phyloP scores from a whole-genome alignment of 2,329 filamentous ascomycete species.

The Endoconidiophora polonica region DNA sequence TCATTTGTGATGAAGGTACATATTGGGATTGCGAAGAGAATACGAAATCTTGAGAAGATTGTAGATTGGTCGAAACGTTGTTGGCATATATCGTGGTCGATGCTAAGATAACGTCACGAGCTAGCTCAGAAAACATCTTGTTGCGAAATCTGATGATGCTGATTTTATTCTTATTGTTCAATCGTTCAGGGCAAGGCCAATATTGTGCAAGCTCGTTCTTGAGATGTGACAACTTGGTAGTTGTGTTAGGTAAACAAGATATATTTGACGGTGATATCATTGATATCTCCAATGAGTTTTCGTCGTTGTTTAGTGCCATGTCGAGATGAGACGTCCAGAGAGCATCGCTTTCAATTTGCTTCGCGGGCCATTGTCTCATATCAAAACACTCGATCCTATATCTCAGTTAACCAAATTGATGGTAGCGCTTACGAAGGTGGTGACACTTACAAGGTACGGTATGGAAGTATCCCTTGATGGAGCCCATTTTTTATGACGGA shows the following conservation, averaged over 20 bases:
- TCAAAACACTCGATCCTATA: slow-evolving; percentile 4
- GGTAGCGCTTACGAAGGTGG: neutral
- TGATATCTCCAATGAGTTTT: neutral
- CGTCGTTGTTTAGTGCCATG: neutral
- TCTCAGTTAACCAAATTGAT: neutral
- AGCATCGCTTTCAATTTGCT: neutral
- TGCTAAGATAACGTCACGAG: neutral
- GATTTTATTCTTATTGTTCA: neutral
- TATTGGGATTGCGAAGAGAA: neutral
- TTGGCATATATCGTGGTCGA: neutral
- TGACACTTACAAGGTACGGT: slow-evolving; percentile 8
- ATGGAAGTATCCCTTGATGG: slow-evolving; percentile 1
- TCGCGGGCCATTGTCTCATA: neutral
- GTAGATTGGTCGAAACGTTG: neutral
- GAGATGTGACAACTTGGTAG: neutral
- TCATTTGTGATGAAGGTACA: neutral
- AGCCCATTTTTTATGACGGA: slow-evolving; percentile 1
- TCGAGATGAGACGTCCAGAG: slow-evolving; percentile 1
- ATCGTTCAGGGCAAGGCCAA: slow-evolving; percentile 1
- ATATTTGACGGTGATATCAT: neutral
- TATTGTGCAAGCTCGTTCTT: neutral
- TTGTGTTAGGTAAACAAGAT: neutral
- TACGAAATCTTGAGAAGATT: neutral
- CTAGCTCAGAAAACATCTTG: neutral
- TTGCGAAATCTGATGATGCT: neutral